Evolutionary conservation across 345 rosid species (phyloP).

Genomic region (Salix purpurea): DNA sequence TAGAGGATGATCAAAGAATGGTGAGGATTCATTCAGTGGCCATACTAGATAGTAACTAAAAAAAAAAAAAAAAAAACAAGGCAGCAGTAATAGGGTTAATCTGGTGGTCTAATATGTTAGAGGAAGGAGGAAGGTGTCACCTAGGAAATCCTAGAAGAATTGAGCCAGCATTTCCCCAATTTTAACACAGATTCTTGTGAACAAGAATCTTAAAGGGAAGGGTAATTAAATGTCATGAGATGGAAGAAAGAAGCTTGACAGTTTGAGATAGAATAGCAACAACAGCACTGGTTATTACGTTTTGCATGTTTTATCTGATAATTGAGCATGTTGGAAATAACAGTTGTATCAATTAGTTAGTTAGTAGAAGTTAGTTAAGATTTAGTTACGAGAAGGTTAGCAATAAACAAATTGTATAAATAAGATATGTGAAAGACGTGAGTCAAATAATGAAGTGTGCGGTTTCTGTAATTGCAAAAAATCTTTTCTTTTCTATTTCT

Average conservation of each 20-base stretch:
- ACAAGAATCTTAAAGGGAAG: not conserved
- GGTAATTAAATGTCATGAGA: not conserved
- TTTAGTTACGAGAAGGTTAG: not conserved
- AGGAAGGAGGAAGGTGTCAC: not conserved
- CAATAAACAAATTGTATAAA: not conserved
- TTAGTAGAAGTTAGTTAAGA: not conserved
- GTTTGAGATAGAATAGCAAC: not conserved
- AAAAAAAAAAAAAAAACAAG: too few species aligned
- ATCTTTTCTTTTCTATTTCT: not conserved
- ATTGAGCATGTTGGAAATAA: not conserved
- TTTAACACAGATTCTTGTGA: not conserved
- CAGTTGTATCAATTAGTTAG: not conserved
- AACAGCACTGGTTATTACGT: not conserved
- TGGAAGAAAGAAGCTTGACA: not conserved
- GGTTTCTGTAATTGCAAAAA: not conserved
- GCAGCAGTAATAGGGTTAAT: not conserved
- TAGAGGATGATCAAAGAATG: not conserved
- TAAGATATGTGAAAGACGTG: not conserved
- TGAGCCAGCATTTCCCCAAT: not conserved
- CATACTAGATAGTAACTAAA: not conserved
- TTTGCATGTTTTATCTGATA: not conserved
- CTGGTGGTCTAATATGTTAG: not conserved
- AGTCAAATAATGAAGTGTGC: not conserved
- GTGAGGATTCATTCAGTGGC: not conserved
- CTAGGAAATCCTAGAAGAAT: not conserved